Conservation (phyloP, 2,329 filamentous ascomycete species). For the Fusarium domesticum region DNA sequence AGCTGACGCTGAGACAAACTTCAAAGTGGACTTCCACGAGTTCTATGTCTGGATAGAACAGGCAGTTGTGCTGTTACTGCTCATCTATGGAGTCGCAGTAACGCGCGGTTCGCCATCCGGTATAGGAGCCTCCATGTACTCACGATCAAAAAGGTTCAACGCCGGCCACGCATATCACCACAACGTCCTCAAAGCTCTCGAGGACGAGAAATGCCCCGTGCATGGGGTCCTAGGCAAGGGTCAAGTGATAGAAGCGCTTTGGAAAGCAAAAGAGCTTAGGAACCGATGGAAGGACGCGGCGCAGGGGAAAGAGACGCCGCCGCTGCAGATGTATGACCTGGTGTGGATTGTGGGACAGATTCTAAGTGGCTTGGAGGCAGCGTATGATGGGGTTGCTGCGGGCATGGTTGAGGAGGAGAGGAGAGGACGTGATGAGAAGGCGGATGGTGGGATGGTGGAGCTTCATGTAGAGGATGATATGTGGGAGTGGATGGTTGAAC, state of each 20-base stretch:
- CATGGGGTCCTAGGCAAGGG: constrained; percentile 53
- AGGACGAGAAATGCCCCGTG: constrained; percentile 55
- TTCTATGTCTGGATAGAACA: constrained; percentile 72
- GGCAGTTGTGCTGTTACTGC: constrained; percentile 64
- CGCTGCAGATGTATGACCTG: constrained; percentile 59
- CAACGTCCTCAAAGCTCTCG: constrained; percentile 63
- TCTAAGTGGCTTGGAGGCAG: constrained; percentile 57
- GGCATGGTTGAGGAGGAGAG: constrained; percentile 41
- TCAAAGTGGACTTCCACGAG: constrained; percentile 76
- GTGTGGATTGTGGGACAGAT: constrained; percentile 57
- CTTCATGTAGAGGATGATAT: constrained; percentile 23
- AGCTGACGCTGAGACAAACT: constrained; percentile 61
- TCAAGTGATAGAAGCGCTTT: constrained; percentile 56
- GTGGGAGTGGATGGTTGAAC: constrained; percentile 42
- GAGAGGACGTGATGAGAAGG: constrained; percentile 28
- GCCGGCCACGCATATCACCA: constrained; percentile 60
- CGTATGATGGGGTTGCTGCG: constrained; percentile 51
- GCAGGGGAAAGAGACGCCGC: constrained; percentile 38
- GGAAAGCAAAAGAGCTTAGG: constrained; percentile 64
- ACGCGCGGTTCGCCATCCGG: constrained; percentile 24
- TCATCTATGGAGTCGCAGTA: constrained; percentile 58
- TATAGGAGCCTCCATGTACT: neutral
- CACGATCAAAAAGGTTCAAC: neutral
- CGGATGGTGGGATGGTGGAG: constrained; percentile 12
- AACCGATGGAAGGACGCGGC: constrained; percentile 72